Evolutionary conservation across 1,284 basidiomycete genomes (phyloP).

Genomic region (Kwoniella shivajii): DNA sequence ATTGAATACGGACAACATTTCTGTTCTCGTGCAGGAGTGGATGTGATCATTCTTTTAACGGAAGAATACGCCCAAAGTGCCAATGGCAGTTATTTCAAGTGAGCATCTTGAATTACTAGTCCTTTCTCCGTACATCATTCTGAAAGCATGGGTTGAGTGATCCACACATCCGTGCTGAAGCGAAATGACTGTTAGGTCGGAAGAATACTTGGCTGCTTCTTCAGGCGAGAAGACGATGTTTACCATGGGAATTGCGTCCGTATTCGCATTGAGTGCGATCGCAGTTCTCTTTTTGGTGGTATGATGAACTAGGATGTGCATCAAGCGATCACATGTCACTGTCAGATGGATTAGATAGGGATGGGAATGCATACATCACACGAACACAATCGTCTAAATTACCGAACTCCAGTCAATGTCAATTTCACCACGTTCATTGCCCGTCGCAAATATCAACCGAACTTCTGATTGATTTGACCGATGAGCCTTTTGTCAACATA

Average conservation of each 20-base stretch:
- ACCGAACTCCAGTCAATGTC: too few relatives aligned
- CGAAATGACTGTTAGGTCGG: neutral
- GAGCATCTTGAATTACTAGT: slow-evolving; percentile 25
- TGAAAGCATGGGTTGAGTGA: neutral
- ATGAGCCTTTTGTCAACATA: too few relatives aligned
- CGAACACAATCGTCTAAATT: too few relatives aligned
- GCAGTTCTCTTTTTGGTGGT: too few relatives aligned
- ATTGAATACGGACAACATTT: slow-evolving; percentile 36
- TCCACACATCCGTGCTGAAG: neutral
- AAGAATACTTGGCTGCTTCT: slow-evolving; percentile 9
- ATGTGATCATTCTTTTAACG: slow-evolving; percentile 27
- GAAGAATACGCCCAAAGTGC: slow-evolving; percentile 21
- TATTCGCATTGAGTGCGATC: neutral
- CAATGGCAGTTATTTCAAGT: slow-evolving; percentile 39
- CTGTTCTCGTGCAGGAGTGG: slow-evolving; percentile 38
- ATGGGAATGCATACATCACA: too few relatives aligned
- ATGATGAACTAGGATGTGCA: too few relatives aligned
- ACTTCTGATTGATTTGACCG: too few relatives aligned
- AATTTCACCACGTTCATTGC: too few relatives aligned
- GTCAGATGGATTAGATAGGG: too few relatives aligned
- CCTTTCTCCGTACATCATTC: neutral
- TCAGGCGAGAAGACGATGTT: neutral
- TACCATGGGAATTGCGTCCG: neutral
- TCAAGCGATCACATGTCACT: too few relatives aligned
- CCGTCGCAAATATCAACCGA: too few relatives aligned